Evolutionary conservation across 345 rosid genomes (phyloP), one percentile per base, ranked within the genome.

Genomic region (Angophora floribunda): DNA sequence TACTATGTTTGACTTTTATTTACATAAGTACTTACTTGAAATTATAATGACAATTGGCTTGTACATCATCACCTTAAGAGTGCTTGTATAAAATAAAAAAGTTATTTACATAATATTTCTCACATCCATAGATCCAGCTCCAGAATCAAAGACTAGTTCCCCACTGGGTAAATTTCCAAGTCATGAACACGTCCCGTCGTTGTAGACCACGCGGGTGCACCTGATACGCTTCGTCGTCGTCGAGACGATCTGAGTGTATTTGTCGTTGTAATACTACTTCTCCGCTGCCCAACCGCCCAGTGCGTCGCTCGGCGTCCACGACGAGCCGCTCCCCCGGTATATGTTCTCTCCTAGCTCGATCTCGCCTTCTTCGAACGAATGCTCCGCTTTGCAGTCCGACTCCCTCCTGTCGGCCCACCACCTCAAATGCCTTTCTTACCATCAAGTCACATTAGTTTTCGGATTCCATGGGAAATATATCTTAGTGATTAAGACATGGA

Each of bases 211-310:
- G 21, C 97, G 96, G 86, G 96, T 97, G 63, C 96, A 96, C 7
- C 98, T 98, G 67, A 97, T 86, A 85, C 90, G 91, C 87, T 93
- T 93, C 6, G 97, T 96, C 17, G 47, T 91, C 89, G 89, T 93
- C 99, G 98, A 97, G 86, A 96, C 95, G 52, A 96, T 92, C 65
- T 96, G 98, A 2, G 98, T 96, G 91, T 93, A 97, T 88, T 96
- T 98, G 19, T 97, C 98, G 88, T 99, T 63, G 53, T 96, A 97
- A 52, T 92, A 95, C 91, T 93, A 95, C 90, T n/a, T n/a, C n/a
- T 97, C 98, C 47, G 82, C 93, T 0, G 96, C 95, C 98, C 99
- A 96, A 7, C 92, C 92, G 13, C 87, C 47, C 55, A 96, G 9
- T 49, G 50, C 98, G 49, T 97, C 96, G 5, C 89, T 89, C 1